These are phyloP conservation scores for Mortierella sp. DNA, from an alignment of 371 early-diverging fungal genomes.

Conservation along the genomic window DNA sequence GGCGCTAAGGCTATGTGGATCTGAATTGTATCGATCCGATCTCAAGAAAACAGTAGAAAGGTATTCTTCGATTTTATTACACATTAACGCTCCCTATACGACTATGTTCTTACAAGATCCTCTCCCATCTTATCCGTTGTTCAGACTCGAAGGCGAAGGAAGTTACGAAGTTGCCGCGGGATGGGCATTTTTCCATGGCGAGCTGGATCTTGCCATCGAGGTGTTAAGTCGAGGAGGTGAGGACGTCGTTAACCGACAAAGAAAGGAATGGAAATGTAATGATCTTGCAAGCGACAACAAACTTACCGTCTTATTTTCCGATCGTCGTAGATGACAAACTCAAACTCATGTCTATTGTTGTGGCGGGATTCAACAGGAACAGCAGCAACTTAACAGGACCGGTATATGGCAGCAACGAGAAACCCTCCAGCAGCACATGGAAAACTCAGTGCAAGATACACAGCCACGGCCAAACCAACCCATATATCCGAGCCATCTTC, in stretches of 20 bases:
- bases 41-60: conserved; percentile 72
- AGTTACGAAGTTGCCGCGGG: conserved; percentile 88
- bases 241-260: neutral
- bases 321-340: conserved; percentile 70
- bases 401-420: conserved; percentile 43
- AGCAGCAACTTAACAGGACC: conserved; percentile 32
- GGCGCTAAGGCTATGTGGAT: conserved; percentile 80
- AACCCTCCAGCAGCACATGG: conserved; percentile 62
- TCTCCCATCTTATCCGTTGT: neutral
- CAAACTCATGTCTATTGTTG: conserved; percentile 79
- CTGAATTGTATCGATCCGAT: conserved; percentile 67
- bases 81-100: too few species aligned
- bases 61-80: conserved; percentile 35
- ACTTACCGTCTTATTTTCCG: conserved; percentile 1
- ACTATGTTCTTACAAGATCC: neutral
- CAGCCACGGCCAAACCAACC: conserved; percentile 71
- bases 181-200: conserved; percentile 85
- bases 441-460: conserved; percentile 69
- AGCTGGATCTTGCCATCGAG: conserved; percentile 77
- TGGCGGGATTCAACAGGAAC: conserved; percentile 69
- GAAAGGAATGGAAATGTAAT: neutral
- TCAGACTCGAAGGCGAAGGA: conserved; percentile 71
- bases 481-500: conserved; percentile 84
- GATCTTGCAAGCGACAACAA: too few species aligned
- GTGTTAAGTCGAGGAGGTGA: conserved; percentile 74